Percentiles rank a stretch among this genome's conserved stretches.
These are phyloP conservation scores for Aleurites moluccanus DNA, from an alignment of 441 rosid species.

Conservation along the genomic window DNA sequence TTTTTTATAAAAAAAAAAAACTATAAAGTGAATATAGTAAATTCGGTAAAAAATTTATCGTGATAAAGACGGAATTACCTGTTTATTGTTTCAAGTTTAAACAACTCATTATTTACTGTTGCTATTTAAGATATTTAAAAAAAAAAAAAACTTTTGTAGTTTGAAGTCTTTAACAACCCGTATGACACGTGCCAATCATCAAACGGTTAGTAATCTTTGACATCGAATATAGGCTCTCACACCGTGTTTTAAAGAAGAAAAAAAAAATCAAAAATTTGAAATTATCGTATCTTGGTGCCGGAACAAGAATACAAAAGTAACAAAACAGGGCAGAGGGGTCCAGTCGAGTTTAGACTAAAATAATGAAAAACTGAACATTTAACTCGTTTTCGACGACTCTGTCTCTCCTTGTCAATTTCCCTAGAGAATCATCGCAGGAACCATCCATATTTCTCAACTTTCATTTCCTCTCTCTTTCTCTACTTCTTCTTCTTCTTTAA, in stretches of 20 bases:
- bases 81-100: too few relatives aligned
- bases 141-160: not conserved
- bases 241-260: not conserved
- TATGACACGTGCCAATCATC: not conserved
- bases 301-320: not conserved
- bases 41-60: too few relatives aligned
- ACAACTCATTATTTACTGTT: slow-evolving; percentile 1
- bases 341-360: too few relatives aligned
- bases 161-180: not conserved
- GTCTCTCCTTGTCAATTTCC: not conserved
- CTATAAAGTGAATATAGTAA: too few relatives aligned
- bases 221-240: not conserved
- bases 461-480: not conserved
- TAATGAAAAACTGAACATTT: not conserved
- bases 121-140: too few relatives aligned
- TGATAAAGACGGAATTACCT: too few relatives aligned
- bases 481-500: not conserved
- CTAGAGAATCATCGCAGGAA: slow-evolving; percentile 18
- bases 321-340: too few relatives aligned
- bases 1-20: too few relatives aligned
- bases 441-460: not conserved
- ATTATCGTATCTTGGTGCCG: not conserved
- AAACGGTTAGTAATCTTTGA: not conserved
- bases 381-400: slow-evolving; percentile 32
- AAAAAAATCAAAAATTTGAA: not conserved